Evolutionary conservation across 345 rosid genomes (phyloP), one percentile per base, ranked within the genome.

Genomic region (Salix suchowensis): DNA sequence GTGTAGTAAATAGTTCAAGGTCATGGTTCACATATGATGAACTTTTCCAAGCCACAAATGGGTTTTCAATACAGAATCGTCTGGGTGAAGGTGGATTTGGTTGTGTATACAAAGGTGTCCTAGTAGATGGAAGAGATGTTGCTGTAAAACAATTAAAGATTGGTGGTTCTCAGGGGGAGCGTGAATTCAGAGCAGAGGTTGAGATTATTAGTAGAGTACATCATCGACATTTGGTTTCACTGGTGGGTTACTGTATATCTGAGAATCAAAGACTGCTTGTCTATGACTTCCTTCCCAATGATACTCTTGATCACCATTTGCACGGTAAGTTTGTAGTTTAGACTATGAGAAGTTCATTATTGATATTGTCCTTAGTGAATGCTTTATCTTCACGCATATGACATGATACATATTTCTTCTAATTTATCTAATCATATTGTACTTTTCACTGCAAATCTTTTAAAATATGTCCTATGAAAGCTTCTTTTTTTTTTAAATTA

Each of bases 41-140:
- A 72, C 87, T 96, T 72, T 71, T 80, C 71, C 91, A 83, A 72
- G 98, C 94, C 32, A 93, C 98, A 12, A 78, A 85, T 81, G 89
- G 91, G 40, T 96, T 93, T 85, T 90, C 98, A 0, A 78, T 76
- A 13, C 83, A 83, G 71, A 93, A 96, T 85, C 93, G 90, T 79
- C 82, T 96, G 67, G 99, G 99, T 67, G 97, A 96, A 90, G 99
- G 99, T 79, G 99, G 99, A 36, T 96, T 96, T 85, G 99, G 99
- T 39, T 89, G 97, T 84, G 99, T 96, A 30, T 92, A 93, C 83
- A 96, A 93, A 92, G 99, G 99, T 11, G 70, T 86, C 69, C 86
- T 96, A 67, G 65, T 84, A 23, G 97, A 96, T 74, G 94, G 92
- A 76, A 89, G 95, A 84, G 96, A 89, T 75, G 87, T 93, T 67